These are phyloP conservation scores for Cystobasidium ongulense DNA, from an alignment of 768 basidiomycete genomes.

Conservation along the genomic window DNA sequence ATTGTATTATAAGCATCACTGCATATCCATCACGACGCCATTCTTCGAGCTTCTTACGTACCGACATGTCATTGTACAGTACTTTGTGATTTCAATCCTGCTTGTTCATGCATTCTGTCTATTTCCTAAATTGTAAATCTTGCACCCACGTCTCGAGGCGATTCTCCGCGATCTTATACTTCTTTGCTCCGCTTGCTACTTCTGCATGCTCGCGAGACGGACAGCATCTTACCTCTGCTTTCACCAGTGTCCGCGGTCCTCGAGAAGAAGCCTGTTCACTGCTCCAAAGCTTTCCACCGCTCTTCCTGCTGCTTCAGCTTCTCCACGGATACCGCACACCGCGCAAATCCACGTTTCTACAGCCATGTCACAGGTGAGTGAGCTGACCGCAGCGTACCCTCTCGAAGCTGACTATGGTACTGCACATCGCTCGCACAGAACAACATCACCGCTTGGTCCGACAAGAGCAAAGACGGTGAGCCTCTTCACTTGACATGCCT, in stretches of 20 bases:
- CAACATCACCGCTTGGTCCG: slow-evolving; percentile 15
- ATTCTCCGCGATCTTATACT: no score
- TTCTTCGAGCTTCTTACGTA: not conserved
- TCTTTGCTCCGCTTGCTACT: no score
- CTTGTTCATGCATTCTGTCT: not conserved
- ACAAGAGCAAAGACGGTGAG: slow-evolving; percentile 16
- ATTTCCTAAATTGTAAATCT: not conserved
- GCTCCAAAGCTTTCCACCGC: not conserved
- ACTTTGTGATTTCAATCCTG: not conserved
- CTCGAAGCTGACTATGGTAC: not conserved
- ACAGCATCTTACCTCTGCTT: not conserved
- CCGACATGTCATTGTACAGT: not conserved
- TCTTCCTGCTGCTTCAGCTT: not conserved
- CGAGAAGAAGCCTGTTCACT: not conserved
- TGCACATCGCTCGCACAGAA: slow-evolving; percentile 10
- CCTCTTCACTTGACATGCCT: not conserved
- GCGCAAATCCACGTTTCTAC: not conserved
- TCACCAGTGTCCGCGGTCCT: not conserved
- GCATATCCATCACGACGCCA: no score
- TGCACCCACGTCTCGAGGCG: no score
- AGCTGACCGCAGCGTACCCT: not conserved
- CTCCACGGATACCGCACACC: not conserved
- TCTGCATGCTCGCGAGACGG: not conserved
- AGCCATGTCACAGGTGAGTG: not conserved
- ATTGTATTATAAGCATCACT: not conserved